Evolutionary conservation across 805 yeast genomes (phyloP).

Genomic region (Cyberlindnera mrakii): DNA sequence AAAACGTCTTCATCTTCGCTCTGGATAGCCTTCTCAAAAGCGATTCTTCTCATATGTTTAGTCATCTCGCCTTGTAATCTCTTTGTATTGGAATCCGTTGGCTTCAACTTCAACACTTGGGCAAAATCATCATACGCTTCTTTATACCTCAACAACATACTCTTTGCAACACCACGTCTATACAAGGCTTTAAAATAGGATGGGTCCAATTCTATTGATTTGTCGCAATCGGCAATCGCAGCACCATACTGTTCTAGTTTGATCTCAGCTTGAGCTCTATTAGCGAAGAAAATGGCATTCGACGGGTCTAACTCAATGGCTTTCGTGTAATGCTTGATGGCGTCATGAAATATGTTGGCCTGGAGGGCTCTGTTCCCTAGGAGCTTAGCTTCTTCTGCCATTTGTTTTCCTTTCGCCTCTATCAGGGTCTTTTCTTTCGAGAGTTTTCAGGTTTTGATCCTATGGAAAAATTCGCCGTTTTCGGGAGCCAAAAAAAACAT

Average conservation of each 20-base stretch:
- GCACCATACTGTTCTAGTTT: slow-evolving; percentile 82
- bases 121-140: slow-evolving; percentile 69
- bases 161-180: slow-evolving; percentile 76
- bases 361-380: slow-evolving; percentile 73
- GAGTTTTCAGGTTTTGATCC: not conserved
- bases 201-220: slow-evolving; percentile 63
- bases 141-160: slow-evolving; percentile 70
- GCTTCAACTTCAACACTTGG: slow-evolving; percentile 52
- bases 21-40: slow-evolving; percentile 84
- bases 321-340: slow-evolving; percentile 62
- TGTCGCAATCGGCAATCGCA: slow-evolving; percentile 73
- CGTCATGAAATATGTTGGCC: slow-evolving; percentile 53
- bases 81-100: slow-evolving; percentile 63
- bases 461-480: too few species aligned
- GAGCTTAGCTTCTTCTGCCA: slow-evolving; percentile 51
- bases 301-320: slow-evolving; percentile 61
- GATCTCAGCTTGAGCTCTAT: slow-evolving; percentile 86
- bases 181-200: slow-evolving; percentile 74
- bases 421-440: not conserved
- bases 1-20: slow-evolving; percentile 58
- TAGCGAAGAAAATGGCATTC: slow-evolving; percentile 66
- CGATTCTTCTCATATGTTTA: slow-evolving; percentile 60
- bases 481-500: too few species aligned
- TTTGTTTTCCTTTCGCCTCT: not conserved
- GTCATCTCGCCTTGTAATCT: slow-evolving; percentile 57